A percentile compares a stretch with the other conserved stretches of the same genome.
Evolutionary conservation across 352 stramenopile species (phyloP).

Genomic region (Poterioochromonas sp.): DNA sequence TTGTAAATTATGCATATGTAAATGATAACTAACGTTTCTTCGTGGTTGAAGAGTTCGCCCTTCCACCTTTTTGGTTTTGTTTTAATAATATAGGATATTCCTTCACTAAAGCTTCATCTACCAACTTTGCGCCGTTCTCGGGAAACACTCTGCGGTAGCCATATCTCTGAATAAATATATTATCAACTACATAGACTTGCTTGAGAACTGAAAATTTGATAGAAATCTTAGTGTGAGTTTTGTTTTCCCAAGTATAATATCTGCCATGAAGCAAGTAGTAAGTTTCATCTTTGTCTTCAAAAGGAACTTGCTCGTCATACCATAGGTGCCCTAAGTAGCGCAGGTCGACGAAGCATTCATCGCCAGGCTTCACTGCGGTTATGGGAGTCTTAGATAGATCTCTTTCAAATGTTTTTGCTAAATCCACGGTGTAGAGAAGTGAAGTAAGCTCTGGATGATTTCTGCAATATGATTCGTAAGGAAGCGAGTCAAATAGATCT

Average conservation of each 20-base stretch:
- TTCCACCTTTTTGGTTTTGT: no score
- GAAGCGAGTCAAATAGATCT: not conserved
- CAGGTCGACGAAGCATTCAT: not conserved
- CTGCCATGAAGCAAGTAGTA: not conserved
- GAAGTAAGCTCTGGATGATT: not conserved
- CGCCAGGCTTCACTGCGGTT: not conserved
- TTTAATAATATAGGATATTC: no score
- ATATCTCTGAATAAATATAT: not conserved
- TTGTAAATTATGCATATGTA: no score
- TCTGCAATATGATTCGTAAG: not conserved
- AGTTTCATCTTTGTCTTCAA: not conserved
- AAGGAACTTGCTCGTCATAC: not conserved
- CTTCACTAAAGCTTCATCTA: no score
- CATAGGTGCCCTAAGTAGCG: not conserved
- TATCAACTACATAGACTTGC: not conserved
- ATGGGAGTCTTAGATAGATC: not conserved
- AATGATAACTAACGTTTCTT: no score
- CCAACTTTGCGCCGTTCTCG: no score
- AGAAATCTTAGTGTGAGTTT: not conserved
- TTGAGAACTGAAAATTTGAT: not conserved
- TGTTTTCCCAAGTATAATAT: not conserved
- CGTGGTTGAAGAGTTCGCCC: no score
- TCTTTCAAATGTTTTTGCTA: not conserved
- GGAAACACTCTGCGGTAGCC: no score
- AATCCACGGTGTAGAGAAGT: not conserved